Base-by-base conservation (phyloP, 2,329 filamentous ascomycete species). In the Colletotrichum tanaceti region DNA sequence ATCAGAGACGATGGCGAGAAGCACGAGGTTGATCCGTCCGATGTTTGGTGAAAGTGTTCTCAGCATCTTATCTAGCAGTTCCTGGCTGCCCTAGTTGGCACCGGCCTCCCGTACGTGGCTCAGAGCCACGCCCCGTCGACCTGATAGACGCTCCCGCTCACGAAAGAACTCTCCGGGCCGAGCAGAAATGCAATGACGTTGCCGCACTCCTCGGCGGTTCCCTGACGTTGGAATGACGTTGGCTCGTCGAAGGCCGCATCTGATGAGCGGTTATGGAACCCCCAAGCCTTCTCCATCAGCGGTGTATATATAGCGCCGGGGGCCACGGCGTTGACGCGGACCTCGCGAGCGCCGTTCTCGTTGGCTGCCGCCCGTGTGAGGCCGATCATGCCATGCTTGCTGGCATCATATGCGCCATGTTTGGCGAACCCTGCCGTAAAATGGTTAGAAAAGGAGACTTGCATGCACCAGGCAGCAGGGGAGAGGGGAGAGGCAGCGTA, bases 1-100 rank as follows among this genome's bases (percentile, higher is more conserved):
- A 86, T 97, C 55, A 87, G 96, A 72, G 87, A 91, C 62, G 89
- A 95, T 73, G 96, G 96, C 20, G 92, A 96, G 82, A 85, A 89
- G 67, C 89, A 93, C 77, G 86, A 87, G 73, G 94, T 99, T 32
- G 84, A 87, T 57, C 93, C 94, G 2, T 89, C 93, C 70, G 93
- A 98, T 81, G 94, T 99, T 60, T 98, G 92, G 90, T 94, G 78
- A 84, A 61, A 63, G 38, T 47, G 39, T 16, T 13, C 16, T n/a
- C 20, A 52, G 41, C 44, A 13, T 53, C 38, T 59, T 57, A 44
- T 50, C 52, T 44, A 54, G 39, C 58, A 49, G n/a, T 55, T 18
- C 24, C 39, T 10, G 20, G 32, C 24, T 49, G 22, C 18, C n/a
- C 20, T 38, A 6, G 16, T 16, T n/a, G 9, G 28, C 20, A 38